Conservation (phyloP, 1,139 yeast genomes). For the Hanseniaspora gamundiae region DNA sequence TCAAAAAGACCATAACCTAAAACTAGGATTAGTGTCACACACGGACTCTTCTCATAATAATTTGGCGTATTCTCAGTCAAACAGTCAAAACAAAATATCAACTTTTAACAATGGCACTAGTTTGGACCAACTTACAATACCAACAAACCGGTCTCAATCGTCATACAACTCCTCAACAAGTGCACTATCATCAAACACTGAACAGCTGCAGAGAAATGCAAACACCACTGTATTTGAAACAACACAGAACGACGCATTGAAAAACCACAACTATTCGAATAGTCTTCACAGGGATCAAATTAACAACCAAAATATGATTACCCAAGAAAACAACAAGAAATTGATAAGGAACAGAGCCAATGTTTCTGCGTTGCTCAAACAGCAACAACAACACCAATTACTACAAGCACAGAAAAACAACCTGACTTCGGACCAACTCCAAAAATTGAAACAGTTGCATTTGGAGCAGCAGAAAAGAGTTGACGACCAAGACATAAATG, state of each 20-base stretch:
- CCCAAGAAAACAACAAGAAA: background rate
- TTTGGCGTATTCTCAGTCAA: too few relatives aligned
- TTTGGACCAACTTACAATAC: too few relatives aligned
- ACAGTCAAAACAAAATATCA: too few relatives aligned
- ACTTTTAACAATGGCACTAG: too few relatives aligned
- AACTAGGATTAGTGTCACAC: too few relatives aligned
- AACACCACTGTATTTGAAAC: background rate
- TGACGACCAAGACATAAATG: slow-evolving; percentile 25
- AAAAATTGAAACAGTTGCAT: background rate
- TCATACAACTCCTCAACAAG: too few relatives aligned
- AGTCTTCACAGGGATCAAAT: background rate
- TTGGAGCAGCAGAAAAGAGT: slow-evolving; percentile 3
- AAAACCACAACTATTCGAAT: too few relatives aligned
- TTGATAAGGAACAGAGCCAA: background rate
- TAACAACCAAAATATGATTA: background rate
- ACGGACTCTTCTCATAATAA: too few relatives aligned
- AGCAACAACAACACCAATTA: background rate
- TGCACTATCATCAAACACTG: too few relatives aligned
- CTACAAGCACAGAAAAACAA: background rate
- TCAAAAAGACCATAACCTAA: background rate
- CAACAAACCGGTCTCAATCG: too few relatives aligned
- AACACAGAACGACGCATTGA: background rate
- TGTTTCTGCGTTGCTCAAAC: background rate
- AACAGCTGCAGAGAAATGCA: background rate
- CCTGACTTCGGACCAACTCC: background rate